phyloP scores from a whole-genome alignment of 345 rosid species.

The Linum lewisii region DNA sequence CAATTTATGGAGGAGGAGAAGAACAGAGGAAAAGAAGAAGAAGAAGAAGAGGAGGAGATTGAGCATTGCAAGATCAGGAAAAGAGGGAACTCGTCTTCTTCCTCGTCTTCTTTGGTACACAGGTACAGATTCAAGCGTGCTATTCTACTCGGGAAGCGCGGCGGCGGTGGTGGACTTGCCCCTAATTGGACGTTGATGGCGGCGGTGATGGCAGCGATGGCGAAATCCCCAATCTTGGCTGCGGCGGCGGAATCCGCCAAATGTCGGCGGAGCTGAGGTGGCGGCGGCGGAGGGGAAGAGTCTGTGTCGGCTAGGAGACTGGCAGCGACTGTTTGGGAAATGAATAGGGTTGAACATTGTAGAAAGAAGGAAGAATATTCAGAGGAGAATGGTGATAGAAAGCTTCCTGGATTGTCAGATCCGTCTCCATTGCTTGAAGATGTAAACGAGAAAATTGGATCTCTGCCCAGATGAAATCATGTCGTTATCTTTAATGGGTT shows the following conservation, averaged over 20 bases:
- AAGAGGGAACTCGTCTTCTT: conserved; percentile 78
- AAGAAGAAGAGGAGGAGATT: background rate
- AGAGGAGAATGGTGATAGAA: conserved; percentile 27
- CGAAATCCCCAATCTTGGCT: conserved; percentile 32
- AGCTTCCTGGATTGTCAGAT: conserved; percentile 42
- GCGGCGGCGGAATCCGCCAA: conserved; percentile 28
- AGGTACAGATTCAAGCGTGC: conserved; percentile 74
- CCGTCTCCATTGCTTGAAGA: conserved; percentile 34
- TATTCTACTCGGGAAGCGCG: conserved; percentile 51
- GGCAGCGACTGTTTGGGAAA: conserved; percentile 85
- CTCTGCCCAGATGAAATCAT: background rate
- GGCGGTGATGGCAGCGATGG: too few relatives aligned
- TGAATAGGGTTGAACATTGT: conserved; percentile 41
- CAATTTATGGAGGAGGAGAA: background rate
- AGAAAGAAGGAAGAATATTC: conserved; percentile 16
- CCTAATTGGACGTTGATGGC: conserved; percentile 50
- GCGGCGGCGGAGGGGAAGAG: conserved; percentile 34
- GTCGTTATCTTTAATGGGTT: background rate
- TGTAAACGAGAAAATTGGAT: conserved; percentile 12
- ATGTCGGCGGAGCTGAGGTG: conserved; percentile 20
- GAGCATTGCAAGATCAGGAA: conserved; percentile 54
- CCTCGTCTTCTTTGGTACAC: conserved; percentile 63
- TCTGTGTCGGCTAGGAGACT: conserved; percentile 72
- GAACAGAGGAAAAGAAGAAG: too few relatives aligned
- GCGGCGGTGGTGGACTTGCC: conserved; percentile 48